Evolutionary conservation across 805 yeast genomes (phyloP).

Genomic region (Hyphopichia homilentoma): DNA sequence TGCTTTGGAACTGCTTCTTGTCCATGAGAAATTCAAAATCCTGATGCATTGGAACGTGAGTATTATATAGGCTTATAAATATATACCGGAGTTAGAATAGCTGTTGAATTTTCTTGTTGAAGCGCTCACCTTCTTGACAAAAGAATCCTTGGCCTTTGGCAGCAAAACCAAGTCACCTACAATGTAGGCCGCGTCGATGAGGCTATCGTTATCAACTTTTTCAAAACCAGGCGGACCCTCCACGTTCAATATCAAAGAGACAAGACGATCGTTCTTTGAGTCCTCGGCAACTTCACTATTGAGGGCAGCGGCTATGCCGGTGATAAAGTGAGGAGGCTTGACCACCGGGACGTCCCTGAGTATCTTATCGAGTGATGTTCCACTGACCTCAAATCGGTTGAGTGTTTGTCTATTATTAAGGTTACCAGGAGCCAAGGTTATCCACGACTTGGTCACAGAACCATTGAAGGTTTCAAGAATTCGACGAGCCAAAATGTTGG

Average conservation of each 20-base stretch:
- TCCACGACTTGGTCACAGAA: conserved; percentile 16
- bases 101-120: conserved; percentile 20
- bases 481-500: conserved; percentile 23
- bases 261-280: conserved; percentile 3
- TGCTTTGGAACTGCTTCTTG: conserved; percentile 90
- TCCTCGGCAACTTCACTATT: conserved; percentile 19
- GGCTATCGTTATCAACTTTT: conserved; percentile 43
- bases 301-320: conserved; percentile 53
- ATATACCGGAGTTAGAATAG: conserved; percentile 26
- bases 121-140: conserved; percentile 12
- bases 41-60: no score
- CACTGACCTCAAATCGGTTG: conserved; percentile 15
- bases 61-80: conserved; percentile 12
- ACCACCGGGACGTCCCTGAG: conserved; percentile 26
- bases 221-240: conserved; percentile 65
- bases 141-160: conserved; percentile 6
- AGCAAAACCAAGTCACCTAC: conserved; percentile 9
- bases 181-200: conserved; percentile 29
- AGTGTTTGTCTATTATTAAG: conserved; percentile 27
- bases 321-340: conserved; percentile 58
- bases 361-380: conserved; percentile 2
- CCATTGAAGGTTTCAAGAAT: conserved; percentile 12
- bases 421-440: conserved; percentile 34
- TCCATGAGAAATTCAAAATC: conserved; percentile 61
- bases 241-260: conserved; percentile 40